Base-by-base conservation (phyloP, 352 stramenopile genomes). In the Pythium grandisporangium region DNA sequence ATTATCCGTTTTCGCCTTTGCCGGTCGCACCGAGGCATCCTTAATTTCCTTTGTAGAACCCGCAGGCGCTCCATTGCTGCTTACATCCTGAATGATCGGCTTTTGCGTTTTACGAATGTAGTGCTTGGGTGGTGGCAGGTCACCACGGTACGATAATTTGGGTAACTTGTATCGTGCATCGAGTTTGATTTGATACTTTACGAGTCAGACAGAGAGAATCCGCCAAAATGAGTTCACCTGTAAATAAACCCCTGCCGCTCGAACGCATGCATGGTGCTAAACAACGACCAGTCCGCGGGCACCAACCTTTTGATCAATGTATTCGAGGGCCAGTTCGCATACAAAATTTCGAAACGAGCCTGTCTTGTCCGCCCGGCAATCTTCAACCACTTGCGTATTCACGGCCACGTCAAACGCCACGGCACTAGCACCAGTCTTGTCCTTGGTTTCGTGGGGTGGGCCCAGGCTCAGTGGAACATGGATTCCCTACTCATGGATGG, bases 321-420 rank as follows among this genome's bases (percentile, higher is more conserved):
- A 89, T 38, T 91, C 67, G 36, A 89, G 75, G 20, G 78, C 72
- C 7, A 91, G 36, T 30, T 91, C 70, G 40, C 78, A 91, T 27
- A 91, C 70, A 64, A 91, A 91, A 41, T 89, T 79, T 26, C 75
- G 70, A 24, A 91, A 89, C 13, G 75, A 43, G 1, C 75, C 78
- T 1, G 67, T 79, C 48, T 63, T 75, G 53, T 91, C 78, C 13
- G 42, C 22, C 48, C 77, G 52, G 48, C 72, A 84, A 36, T 87
- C 75, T 21, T 70, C 51, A 6, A 87, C 51, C 4, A 87, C 78
- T 25, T 87, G 79, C 16, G 70, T 66, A 35, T 91, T 91, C 16
- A 91, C 78, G 0, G 70, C 78, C 10, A 91, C 78, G 43, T 91
- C 78, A 46, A 86, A 87, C 32, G 75, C 75, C 6, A 85, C 45